A percentile compares a stretch with the other conserved stretches of the same genome.
Conservation (phyloP, 768 basidiomycete genomes). For the Boletus vinaceobasis region DNA sequence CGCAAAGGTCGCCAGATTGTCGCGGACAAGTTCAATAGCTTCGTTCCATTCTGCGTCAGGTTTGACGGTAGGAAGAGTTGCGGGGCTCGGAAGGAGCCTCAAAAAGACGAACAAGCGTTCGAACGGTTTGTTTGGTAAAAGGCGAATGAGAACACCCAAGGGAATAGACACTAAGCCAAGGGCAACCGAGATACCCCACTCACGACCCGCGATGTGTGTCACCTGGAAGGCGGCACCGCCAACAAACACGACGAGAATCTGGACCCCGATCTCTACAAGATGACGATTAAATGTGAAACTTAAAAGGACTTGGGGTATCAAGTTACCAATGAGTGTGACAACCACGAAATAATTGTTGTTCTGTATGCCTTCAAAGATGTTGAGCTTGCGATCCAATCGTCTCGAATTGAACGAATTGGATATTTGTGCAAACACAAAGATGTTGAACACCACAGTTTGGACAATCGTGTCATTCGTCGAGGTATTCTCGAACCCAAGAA, state of each 20-base stretch:
- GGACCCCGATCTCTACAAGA: slow-evolving; percentile 73
- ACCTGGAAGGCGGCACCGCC: slow-evolving; percentile 93
- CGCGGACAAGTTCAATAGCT: slow-evolving; percentile 78
- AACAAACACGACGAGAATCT: slow-evolving; percentile 86
- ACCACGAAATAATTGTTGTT: slow-evolving; percentile 80
- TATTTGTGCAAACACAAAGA: slow-evolving; percentile 98
- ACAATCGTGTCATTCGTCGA: slow-evolving; percentile 44
- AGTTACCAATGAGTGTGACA: slow-evolving; percentile 81
- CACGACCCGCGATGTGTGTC: slow-evolving; percentile 67
- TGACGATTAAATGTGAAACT: slow-evolving; percentile 4
- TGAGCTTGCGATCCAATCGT: slow-evolving; percentile 78
- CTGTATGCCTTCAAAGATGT: slow-evolving; percentile 82
- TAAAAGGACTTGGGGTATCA: not conserved
- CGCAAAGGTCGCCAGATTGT: slow-evolving; percentile 81
- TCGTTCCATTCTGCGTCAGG: slow-evolving; percentile 70
- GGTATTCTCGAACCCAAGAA: slow-evolving; percentile 55
- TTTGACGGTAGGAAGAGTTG: slow-evolving; percentile 57
- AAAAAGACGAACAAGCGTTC: slow-evolving; percentile 55
- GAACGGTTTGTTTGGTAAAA: slow-evolving; percentile 77
- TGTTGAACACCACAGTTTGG: slow-evolving; percentile 92
- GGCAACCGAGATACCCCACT: slow-evolving; percentile 92
- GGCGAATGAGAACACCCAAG: slow-evolving; percentile 76
- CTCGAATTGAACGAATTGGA: slow-evolving; percentile 94
- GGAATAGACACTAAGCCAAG: slow-evolving; percentile 87
- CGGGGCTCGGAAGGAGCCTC: slow-evolving; percentile 60